Base-by-base conservation (phyloP, 1,284 basidiomycete genomes). In the Tilletia setariae region DNA sequence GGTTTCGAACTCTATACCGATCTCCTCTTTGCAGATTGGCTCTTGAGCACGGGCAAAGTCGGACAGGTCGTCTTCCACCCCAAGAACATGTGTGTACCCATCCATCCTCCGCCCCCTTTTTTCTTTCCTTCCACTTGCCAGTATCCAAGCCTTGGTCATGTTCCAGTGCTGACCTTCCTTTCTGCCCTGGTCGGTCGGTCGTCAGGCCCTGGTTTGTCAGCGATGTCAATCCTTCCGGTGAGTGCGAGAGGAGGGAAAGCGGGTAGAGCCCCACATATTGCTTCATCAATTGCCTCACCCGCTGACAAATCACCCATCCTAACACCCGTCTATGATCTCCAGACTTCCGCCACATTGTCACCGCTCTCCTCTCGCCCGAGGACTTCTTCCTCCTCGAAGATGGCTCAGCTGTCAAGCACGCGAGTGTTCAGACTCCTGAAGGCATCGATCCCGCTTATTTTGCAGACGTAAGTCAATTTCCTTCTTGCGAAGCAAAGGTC, bases 1-100 rank as follows among this genome's bases (percentile, higher is more conserved):
- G 75, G 74, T 1, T 97, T 97, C 74, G 94, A 98, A 90, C 85
- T 98, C 16, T 94, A 92, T 83, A 96, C 94, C 1, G 96, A 98
- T 80, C 84, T 98, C 40, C 89, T 97, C 23, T 89, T 98, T 72
- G 95, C 94, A 44, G 95, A 98, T 81, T 98, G 96, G 78, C 67
- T 79, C 49, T 70, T 79, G 11, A 71, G 75, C 4, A 72, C 70
- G 11, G 76, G 78, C 13, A 69, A 79, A 51, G 79, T 79, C 1
- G 62, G 61, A 2, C 61, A 80, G 63, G 76, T 82, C 21, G 78
- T 80, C 62, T 79, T 81, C 70, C 80, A 82, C 67, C 74, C 79
- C 19, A 81, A 81, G 69, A 76, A 77, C 69, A 79, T 81, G 77
- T 59, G 3, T 28, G 53, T 28, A 13, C 11, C 25, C 25, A 28